These are phyloP conservation scores for Tillandsia leiboldiana DNA, from an alignment of 176 grass and related monocot genomes.

Conservation along the genomic window DNA sequence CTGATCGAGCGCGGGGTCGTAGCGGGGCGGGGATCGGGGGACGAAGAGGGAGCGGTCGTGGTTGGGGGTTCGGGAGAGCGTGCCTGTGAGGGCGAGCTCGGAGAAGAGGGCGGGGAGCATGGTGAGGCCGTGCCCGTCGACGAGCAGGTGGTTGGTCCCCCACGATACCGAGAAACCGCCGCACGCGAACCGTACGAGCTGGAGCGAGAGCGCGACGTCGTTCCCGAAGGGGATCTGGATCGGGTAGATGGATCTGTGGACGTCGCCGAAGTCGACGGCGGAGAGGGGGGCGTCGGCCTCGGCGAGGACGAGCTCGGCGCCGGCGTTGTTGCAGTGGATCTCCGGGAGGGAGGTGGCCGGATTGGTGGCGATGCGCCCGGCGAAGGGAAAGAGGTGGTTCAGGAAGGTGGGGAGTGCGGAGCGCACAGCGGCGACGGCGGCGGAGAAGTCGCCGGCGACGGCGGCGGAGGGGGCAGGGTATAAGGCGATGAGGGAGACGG, in stretches of 20 bases:
- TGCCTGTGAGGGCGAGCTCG: slow-evolving; percentile 25
- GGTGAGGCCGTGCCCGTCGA: slow-evolving; percentile 53
- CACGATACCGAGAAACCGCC: slow-evolving; percentile 60
- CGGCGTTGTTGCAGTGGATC: slow-evolving; percentile 35
- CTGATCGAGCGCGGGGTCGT: slow-evolving; percentile 24
- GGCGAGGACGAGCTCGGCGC: slow-evolving; percentile 62
- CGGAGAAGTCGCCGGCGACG: background rate
- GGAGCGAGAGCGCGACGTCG: slow-evolving; percentile 50
- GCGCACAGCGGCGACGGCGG: slow-evolving; percentile 6
- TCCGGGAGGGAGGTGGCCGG: background rate
- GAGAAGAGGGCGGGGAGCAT: slow-evolving; percentile 39
- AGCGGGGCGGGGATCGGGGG: slow-evolving; percentile 25
- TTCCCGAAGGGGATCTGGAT: slow-evolving; percentile 33
- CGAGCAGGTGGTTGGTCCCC: slow-evolving; percentile 50
- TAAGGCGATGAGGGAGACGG: slow-evolving; percentile 31
- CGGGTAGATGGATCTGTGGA: slow-evolving; percentile 22
- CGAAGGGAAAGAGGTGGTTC: slow-evolving; percentile 24
- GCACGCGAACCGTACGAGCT: slow-evolving; percentile 54
- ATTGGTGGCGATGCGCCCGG: background rate
- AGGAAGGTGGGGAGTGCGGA: slow-evolving; percentile 30
- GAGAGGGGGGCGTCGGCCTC: slow-evolving; percentile 12
- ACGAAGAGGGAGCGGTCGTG: slow-evolving; percentile 49
- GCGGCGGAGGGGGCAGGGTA: slow-evolving; percentile 16
- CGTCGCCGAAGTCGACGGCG: slow-evolving; percentile 42
- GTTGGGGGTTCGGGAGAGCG: slow-evolving; percentile 31